These are phyloP conservation scores for Helicostylum pulchrum DNA, from an alignment of 192 early-diverging fungal species.

Conservation along the genomic window DNA sequence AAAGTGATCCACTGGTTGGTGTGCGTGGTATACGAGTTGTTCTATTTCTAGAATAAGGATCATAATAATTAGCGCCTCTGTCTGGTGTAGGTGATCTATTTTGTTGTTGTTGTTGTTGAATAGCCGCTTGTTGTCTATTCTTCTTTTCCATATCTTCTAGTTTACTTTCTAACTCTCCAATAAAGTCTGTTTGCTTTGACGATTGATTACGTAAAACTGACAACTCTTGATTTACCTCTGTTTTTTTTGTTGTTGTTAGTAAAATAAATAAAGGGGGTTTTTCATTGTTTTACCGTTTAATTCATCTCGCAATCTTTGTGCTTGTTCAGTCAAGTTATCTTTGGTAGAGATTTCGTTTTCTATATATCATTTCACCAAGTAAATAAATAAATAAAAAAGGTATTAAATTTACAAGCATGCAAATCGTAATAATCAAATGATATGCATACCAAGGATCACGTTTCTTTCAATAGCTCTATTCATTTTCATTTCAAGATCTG, in stretches of 20 bases:
- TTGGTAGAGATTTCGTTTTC: conserved; percentile 66
- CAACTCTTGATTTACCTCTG: conserved; percentile 54
- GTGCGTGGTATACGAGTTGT: conserved; percentile 24
- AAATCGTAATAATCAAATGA: too few relatives aligned
- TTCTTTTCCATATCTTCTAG: conserved; percentile 23
- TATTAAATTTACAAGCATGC: too few relatives aligned
- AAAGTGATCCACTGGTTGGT: conserved; percentile 12
- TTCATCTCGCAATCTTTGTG: conserved; percentile 76
- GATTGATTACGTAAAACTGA: conserved; percentile 49
- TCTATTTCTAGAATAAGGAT: conserved; percentile 24
- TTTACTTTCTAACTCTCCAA: conserved; percentile 30
- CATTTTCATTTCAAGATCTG: conserved; percentile 67
- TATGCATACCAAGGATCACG: conserved; percentile 47
- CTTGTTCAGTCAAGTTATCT: conserved; percentile 65
- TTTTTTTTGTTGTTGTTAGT: conserved; percentile 1
- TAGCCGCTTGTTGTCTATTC: conserved; percentile 17
- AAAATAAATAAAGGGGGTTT: neutral
- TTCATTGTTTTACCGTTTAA: conserved; percentile 45
- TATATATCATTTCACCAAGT: neutral
- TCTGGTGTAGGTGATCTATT: conserved; percentile 27
- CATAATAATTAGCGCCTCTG: conserved; percentile 15
- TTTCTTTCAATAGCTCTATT: conserved; percentile 70
- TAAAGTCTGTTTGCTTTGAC: conserved; percentile 10
- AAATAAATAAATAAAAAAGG: too few relatives aligned
- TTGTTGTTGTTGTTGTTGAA: conserved; percentile 13